Conservation (phyloP, 768 basidiomycete species). For the Boletus vermiculosoides region DNA sequence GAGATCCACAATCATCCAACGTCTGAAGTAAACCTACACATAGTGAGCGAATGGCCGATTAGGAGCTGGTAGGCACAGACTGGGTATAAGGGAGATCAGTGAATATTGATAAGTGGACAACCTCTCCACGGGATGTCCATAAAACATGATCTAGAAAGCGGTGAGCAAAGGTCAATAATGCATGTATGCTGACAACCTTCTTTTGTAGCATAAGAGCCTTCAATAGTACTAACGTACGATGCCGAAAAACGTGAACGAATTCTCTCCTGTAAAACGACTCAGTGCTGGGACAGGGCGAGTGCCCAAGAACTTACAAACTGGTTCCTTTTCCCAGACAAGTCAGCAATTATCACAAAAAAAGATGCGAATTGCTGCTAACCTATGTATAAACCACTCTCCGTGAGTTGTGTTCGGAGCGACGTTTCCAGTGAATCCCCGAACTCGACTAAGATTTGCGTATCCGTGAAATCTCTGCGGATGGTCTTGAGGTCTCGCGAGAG, state of each 20-base stretch:
- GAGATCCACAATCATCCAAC: constrained; percentile 89
- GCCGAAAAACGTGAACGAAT: constrained; percentile 89
- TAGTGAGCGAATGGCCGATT: constrained; percentile 3
- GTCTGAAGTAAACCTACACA: constrained; percentile 76
- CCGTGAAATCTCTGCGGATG: constrained; percentile 71
- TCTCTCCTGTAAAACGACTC: constrained; percentile 60
- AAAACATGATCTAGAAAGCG: constrained; percentile 82
- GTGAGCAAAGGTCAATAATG: constrained; percentile 10
- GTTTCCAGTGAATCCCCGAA: constrained; percentile 76
- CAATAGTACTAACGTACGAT: constrained; percentile 87
- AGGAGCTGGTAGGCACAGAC: constrained; percentile 35
- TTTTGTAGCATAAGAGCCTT: constrained; percentile 95
- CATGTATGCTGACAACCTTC: constrained; percentile 50
- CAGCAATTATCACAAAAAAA: constrained; percentile 4
- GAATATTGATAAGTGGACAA: constrained; percentile 98
- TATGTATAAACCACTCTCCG: constrained; percentile 93
- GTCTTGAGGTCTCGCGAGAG: background rate
- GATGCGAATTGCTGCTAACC: constrained; percentile 48
- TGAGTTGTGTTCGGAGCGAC: constrained; percentile 76
- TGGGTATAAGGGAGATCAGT: constrained; percentile 88
- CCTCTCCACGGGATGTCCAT: constrained; percentile 92
- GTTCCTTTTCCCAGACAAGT: constrained; percentile 50
- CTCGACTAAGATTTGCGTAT: constrained; percentile 85
- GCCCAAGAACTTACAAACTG: constrained; percentile 50
- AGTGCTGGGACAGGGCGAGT: background rate